Base-by-base conservation (phyloP, 2,329 filamentous ascomycete species). In the Exophiala phaeomuriformis region DNA sequence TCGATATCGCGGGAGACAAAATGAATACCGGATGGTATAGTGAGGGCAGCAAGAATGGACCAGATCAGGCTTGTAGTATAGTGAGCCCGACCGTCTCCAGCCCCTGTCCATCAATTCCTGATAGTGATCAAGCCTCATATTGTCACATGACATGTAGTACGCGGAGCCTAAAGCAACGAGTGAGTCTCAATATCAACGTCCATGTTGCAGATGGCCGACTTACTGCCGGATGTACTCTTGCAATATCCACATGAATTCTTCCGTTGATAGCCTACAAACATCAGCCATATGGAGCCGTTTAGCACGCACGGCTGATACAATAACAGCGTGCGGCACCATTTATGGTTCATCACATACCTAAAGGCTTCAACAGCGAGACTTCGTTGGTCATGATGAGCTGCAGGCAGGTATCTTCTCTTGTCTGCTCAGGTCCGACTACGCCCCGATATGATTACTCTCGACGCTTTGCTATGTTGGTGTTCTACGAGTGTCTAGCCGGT, bases 1-100 rank as follows among this genome's bases (percentile, higher is more conserved):
- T 35, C 44, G 51, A 32, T 33, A 41, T 39, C 19, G 36, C 6
- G 36, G 40, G 35, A 45, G 31, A 30, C n/a, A 39, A 6, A n/a
- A 33, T n/a, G 9, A 59, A 29, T 55, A 73, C 71, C 74, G 71
- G 58, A 77, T 67, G 8, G 74, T 76, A 60, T 77, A 97, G 66
- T 96, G 90, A 42, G 90, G 90, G 68, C 93, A 98, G 65, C 93
- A 98, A 57, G 89, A 87, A 52, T 83, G 77, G 54, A 79, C 78
- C 64, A 88, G 83, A 68, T 77, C 75, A 59, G 72, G 74, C 61
- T 75, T 76, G 62, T 77, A 77, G 63, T 75, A 76, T 44, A 75
- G 65, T 7, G 68, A 71, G 1, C 74, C 74, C 37, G 74, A 76
- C 59, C 74, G 68, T 67, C 74, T 69, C 75, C 75, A 77, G 43